A percentile compares a stretch with the other conserved stretches of the same genome.
Conservation (phyloP, 2,329 filamentous ascomycete genomes). For the Zymoseptoria tritici region DNA sequence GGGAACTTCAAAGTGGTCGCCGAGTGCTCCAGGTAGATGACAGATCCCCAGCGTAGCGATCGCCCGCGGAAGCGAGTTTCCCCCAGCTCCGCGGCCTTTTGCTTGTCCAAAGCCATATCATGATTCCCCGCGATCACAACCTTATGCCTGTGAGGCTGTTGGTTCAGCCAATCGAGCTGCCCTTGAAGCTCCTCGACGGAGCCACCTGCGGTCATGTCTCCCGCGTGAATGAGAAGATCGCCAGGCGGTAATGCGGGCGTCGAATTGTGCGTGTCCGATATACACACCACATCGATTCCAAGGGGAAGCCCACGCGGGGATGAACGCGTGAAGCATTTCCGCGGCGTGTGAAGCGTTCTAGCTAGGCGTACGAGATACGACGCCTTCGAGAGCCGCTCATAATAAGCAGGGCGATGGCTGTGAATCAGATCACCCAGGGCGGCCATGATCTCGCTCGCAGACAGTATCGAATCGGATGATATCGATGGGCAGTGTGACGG, state of each 20-base stretch:
- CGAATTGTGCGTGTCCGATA: conserved; percentile 25
- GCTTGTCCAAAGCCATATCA: conserved; percentile 14
- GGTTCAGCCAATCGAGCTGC: conserved; percentile 15
- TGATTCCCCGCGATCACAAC: conserved; percentile 23
- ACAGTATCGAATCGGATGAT: not conserved
- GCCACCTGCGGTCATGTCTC: conserved; percentile 17
- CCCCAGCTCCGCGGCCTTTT: conserved; percentile 5
- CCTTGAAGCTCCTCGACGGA: conserved; percentile 13
- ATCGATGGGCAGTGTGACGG: not conserved
- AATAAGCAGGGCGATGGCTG: not conserved
- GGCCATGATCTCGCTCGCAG: not conserved
- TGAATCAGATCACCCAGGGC: not conserved
- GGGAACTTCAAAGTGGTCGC: conserved; percentile 41
- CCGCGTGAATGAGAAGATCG: conserved; percentile 21
- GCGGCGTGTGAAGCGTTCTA: not conserved
- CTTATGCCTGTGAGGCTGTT: conserved; percentile 16
- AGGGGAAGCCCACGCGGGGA: not conserved
- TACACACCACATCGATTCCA: conserved; percentile 10
- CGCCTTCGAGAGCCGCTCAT: not conserved
- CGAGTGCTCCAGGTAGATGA: conserved; percentile 31
- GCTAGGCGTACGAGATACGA: not conserved
- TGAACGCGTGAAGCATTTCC: not conserved
- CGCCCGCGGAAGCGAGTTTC: conserved; percentile 6
- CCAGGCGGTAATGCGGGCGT: conserved; percentile 11
- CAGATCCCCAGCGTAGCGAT: conserved; percentile 29